phyloP scores from a whole-genome alignment of 2,329 filamentous ascomycete species.

The Thyridium curvatum region DNA sequence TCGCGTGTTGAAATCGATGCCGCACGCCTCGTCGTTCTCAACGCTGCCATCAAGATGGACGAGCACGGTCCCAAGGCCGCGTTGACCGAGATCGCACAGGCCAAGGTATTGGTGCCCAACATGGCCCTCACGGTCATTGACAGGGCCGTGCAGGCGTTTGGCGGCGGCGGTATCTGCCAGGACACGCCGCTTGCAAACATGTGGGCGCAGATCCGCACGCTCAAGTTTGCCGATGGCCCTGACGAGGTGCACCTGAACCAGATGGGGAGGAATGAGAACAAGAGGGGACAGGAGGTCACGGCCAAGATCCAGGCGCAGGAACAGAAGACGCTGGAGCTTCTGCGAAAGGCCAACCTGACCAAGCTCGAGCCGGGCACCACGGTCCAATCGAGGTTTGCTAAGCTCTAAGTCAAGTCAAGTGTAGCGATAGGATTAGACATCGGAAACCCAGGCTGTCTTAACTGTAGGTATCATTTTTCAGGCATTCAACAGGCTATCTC shows the following conservation, averaged over 20 bases:
- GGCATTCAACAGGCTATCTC: neutral
- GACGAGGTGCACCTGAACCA: conserved; percentile 92
- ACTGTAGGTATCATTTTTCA: conserved; percentile 1
- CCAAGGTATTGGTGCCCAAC: conserved; percentile 84
- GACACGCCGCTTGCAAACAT: conserved; percentile 85
- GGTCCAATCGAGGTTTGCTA: conserved; percentile 30
- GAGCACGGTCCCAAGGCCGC: conserved; percentile 81
- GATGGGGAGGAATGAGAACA: conserved; percentile 76
- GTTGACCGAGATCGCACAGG: conserved; percentile 88
- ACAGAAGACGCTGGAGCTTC: conserved; percentile 57
- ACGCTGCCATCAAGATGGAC: conserved; percentile 94
- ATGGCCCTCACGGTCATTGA: conserved; percentile 85
- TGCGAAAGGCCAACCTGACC: conserved; percentile 49
- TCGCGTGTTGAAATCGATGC: conserved; percentile 92
- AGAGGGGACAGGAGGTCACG: conserved; percentile 54
- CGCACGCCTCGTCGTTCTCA: conserved; percentile 82
- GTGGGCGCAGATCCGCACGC: conserved; percentile 75
- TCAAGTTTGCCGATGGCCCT: conserved; percentile 85
- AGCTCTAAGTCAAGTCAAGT: conserved; percentile 28
- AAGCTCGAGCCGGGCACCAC: conserved; percentile 43
- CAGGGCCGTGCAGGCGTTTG: conserved; percentile 87
- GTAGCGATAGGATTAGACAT: too few species aligned
- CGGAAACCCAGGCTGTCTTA: neutral
- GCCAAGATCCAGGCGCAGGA: conserved; percentile 59
- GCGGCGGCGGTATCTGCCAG: conserved; percentile 85